phyloP scores from a whole-genome alignment of 768 basidiomycete genomes.

The Agaricus sinodeliciosus region DNA sequence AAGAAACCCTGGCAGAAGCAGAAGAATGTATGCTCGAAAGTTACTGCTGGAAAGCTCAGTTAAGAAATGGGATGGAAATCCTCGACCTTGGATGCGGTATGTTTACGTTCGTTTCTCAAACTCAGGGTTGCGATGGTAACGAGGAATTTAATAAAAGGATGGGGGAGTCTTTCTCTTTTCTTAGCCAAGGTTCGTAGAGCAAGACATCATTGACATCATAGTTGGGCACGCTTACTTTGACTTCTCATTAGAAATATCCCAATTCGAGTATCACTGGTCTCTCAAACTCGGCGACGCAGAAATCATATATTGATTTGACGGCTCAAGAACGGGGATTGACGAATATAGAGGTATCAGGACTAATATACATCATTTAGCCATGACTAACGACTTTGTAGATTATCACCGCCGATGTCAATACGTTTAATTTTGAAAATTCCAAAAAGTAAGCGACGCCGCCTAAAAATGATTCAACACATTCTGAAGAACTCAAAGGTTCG shows the following conservation, averaged over 20 bases:
- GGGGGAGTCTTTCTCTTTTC: conserved; percentile 67
- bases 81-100: conserved; percentile 64
- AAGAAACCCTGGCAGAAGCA: conserved; percentile 54
- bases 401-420: conserved; percentile 65
- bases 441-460: conserved; percentile 28
- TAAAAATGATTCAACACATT: not conserved
- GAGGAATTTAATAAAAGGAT: conserved; percentile 29
- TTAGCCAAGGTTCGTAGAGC: conserved; percentile 43
- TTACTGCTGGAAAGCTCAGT: conserved; percentile 58
- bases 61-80: conserved; percentile 55
- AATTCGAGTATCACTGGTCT: conserved; percentile 54
- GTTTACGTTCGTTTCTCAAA: conserved; percentile 7
- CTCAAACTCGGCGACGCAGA: conserved; percentile 66
- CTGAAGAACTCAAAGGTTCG: conserved; percentile 41
- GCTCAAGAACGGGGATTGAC: conserved; percentile 42
- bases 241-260: conserved; percentile 51
- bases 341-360: conserved; percentile 40
- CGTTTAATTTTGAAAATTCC: conserved; percentile 45
- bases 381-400: conserved; percentile 27
- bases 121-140: not conserved
- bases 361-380: not conserved
- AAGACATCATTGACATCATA: not conserved
- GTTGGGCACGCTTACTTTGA: not conserved
- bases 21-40: conserved; percentile 60
- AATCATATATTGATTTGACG: conserved; percentile 48